Evolutionary conservation across 805 yeast species (phyloP).

Genomic region (Candida rishiriensis): DNA sequence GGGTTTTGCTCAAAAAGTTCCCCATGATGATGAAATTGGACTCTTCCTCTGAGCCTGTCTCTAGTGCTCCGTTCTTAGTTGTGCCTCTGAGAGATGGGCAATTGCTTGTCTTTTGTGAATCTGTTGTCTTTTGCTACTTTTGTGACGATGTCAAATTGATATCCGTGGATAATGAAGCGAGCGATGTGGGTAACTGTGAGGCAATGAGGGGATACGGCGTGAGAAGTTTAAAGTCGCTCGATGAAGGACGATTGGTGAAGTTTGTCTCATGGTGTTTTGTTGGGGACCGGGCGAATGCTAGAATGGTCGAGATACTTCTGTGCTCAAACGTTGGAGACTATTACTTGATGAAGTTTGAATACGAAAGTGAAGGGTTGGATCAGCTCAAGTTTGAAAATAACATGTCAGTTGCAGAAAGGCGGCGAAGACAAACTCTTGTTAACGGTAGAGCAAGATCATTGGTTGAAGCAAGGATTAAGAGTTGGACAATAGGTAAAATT

Average conservation of each 20-base stretch:
- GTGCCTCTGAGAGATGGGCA: conserved; percentile 14
- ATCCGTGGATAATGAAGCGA: too few species aligned
- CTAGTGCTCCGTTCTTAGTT: conserved; percentile 10
- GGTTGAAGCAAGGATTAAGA: conserved; percentile 5
- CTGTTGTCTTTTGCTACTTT: conserved; percentile 5
- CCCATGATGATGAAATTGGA: conserved; percentile 5
- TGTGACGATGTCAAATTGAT: too few species aligned
- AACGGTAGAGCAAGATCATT: too few species aligned
- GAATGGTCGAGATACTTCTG: conserved; percentile 1
- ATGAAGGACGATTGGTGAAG: conserved; percentile 9
- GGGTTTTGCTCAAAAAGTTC: conserved; percentile 3
- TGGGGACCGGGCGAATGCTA: not conserved
- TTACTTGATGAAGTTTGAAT: conserved; percentile 1
- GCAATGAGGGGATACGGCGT: conserved; percentile 4
- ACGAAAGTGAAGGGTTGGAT: conserved; percentile 2
- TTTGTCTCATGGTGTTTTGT: conserved; percentile 5
- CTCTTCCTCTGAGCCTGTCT: not conserved
- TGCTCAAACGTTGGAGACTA: conserved; percentile 8
- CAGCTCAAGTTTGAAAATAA: conserved; percentile 2
- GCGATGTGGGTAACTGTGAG: too few species aligned
- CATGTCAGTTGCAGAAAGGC: conserved; percentile 12
- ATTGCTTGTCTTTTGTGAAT: conserved; percentile 15
- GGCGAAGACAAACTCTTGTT: not conserved
- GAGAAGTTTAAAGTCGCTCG: conserved; percentile 4
- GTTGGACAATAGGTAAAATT: conserved; percentile 4